Conservation (phyloP, 345 rosid species). For the Hevea brasiliensis region DNA sequence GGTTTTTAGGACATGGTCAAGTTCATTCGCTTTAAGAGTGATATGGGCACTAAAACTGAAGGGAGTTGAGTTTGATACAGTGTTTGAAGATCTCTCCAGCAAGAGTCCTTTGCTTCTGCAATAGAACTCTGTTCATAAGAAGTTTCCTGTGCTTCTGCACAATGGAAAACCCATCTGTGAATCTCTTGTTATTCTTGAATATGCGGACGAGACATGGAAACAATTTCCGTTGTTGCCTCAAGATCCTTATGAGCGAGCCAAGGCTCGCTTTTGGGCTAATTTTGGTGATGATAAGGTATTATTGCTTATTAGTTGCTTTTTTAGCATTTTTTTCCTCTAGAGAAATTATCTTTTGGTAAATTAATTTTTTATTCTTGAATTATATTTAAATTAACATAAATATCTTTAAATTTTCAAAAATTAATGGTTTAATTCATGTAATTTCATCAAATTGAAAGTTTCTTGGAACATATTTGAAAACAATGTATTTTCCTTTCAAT, state of each 20-base stretch:
- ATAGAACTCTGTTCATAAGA: background rate
- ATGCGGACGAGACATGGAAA: background rate
- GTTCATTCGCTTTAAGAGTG: conserved; percentile 10
- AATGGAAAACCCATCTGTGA: background rate
- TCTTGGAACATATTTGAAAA: no score
- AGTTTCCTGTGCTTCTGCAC: conserved; percentile 5
- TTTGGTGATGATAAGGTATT: conserved; percentile 15
- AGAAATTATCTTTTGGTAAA: no score
- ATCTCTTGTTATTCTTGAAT: conserved; percentile 4
- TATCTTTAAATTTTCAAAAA: no score
- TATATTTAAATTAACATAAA: no score
- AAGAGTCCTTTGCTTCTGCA: background rate
- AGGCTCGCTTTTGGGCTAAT: conserved; percentile 2
- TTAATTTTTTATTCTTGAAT: no score
- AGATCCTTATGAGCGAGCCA: background rate
- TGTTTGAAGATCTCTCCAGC: background rate
- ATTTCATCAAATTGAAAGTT: no score
- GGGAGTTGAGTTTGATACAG: background rate
- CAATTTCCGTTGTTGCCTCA: conserved; percentile 2
- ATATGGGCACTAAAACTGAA: conserved; percentile 11
- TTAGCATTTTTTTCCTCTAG: no score
- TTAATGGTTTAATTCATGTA: no score
- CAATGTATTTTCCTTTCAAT: no score
- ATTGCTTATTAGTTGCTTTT: no score
- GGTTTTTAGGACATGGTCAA: conserved; percentile 1